A percentile compares a stretch with the other conserved stretches of the same genome.
Evolutionary conservation across 208 protist genomes (phyloP).

Genomic region (Endotrypanum monterogeii): DNA sequence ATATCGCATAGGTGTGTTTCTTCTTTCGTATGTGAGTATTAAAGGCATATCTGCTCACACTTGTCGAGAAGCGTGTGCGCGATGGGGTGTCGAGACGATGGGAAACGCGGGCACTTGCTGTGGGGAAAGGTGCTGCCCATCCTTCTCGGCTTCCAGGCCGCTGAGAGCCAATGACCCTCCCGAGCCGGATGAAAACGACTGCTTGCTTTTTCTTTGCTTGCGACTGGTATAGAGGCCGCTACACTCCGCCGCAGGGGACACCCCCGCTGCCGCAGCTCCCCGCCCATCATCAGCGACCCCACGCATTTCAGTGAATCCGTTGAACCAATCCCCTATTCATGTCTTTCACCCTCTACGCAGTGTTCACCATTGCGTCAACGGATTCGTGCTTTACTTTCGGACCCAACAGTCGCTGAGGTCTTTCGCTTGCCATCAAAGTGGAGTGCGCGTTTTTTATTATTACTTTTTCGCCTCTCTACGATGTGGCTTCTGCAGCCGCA

Average conservation of each 20-base stretch:
- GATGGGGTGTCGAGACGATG: not conserved
- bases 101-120: conserved; percentile 4
- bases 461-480: not conserved
- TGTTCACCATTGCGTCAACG: not conserved
- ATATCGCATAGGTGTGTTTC: not conserved
- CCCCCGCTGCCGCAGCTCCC: not conserved
- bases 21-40: not conserved
- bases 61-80: not conserved
- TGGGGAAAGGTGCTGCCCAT: conserved; percentile 18
- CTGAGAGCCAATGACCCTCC: not conserved
- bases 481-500: not conserved
- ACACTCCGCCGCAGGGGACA: not conserved
- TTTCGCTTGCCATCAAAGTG: conserved; percentile 16
- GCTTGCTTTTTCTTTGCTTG: not conserved
- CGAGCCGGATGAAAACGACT: not conserved
- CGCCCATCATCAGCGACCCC: not conserved
- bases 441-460: conserved; percentile 18
- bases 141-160: conserved; percentile 9
- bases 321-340: not conserved
- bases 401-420: not conserved
- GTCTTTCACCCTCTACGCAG: not conserved
- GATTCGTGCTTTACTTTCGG: not conserved
- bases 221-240: not conserved
- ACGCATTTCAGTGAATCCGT: not conserved
- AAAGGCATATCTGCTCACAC: not conserved